Conservation (phyloP, 2,329 filamentous ascomycete genomes). For the Nectriaceae sp. region DNA sequence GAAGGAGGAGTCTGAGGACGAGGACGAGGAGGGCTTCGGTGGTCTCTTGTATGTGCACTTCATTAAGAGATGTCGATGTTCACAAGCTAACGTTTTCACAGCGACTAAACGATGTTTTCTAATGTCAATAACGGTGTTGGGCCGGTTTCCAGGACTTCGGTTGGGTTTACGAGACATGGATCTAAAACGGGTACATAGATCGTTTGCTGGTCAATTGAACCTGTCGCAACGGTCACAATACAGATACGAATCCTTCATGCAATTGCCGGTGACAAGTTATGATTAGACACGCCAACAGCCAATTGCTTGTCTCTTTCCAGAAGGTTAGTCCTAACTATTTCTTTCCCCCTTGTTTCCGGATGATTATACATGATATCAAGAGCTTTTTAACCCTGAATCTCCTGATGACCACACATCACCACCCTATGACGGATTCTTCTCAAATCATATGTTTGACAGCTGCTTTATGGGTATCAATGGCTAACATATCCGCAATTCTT, state of each 20-base stretch:
- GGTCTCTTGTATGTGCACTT: slow-evolving; percentile 67
- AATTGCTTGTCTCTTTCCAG: slow-evolving; percentile 10
- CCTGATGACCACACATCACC: slow-evolving; percentile 61
- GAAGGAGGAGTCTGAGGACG: slow-evolving; percentile 68
- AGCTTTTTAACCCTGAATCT: slow-evolving; percentile 70
- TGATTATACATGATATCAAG: slow-evolving; percentile 61
- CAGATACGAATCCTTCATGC: slow-evolving; percentile 19
- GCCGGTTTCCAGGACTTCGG: slow-evolving; percentile 43
- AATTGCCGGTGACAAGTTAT: slow-evolving; percentile 26
- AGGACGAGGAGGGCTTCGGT: slow-evolving; percentile 72
- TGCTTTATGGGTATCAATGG: slow-evolving; percentile 36
- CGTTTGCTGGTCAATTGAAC: slow-evolving; percentile 46
- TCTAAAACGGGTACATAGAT: slow-evolving; percentile 49
- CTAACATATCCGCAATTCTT: slow-evolving; percentile 37
- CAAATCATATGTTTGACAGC: slow-evolving; percentile 19
- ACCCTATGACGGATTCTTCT: slow-evolving; percentile 54
- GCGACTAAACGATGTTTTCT: slow-evolving; percentile 52
- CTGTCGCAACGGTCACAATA: slow-evolving; percentile 36
- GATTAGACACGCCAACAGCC: slow-evolving; percentile 13
- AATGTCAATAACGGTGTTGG: slow-evolving; percentile 37
- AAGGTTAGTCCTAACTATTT: slow-evolving; percentile 47
- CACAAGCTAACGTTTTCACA: slow-evolving; percentile 43
- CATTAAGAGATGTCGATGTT: not conserved
- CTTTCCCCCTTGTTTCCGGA: slow-evolving; percentile 36
- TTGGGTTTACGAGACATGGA: slow-evolving; percentile 47